Percentiles rank a stretch among this genome's conserved stretches.
These are phyloP conservation scores for Aspergillus kassunensis DNA, from an alignment of 495 filamentous ascomycete species.

Conservation along the genomic window DNA sequence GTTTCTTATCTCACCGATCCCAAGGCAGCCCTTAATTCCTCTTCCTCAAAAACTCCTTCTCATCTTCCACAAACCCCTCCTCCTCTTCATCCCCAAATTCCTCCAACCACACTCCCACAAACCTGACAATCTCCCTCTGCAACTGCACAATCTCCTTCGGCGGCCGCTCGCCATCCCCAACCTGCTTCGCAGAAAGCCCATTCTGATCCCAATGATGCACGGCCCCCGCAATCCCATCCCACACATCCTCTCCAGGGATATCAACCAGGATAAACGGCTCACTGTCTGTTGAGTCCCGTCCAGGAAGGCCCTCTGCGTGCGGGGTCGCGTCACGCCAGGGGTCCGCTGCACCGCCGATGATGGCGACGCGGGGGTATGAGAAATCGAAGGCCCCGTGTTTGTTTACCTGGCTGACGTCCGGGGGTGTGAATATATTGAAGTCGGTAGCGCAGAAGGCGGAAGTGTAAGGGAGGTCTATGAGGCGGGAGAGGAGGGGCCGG, in stretches of 20 bases:
- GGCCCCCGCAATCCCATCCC: constrained; percentile 32
- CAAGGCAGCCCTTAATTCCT: too few species aligned
- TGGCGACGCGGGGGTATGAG: constrained; percentile 59
- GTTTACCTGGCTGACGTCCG: constrained; percentile 58
- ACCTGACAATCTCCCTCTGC: constrained; percentile 51
- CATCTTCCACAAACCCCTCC: too few species aligned
- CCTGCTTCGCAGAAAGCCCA: constrained; percentile 59
- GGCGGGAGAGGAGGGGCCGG: constrained; percentile 50
- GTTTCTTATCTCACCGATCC: too few species aligned
- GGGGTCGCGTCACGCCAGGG: constrained; percentile 67
- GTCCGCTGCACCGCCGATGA: constrained; percentile 65
- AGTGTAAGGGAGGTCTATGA: constrained; percentile 54
- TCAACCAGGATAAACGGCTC: constrained; percentile 62
- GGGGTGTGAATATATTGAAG: constrained; percentile 58
- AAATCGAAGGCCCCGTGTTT: constrained; percentile 65
- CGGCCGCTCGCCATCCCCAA: constrained; percentile 41
- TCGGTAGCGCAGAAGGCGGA: constrained; percentile 51
- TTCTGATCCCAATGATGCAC: constrained; percentile 76
- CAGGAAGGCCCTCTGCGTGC: constrained; percentile 47
- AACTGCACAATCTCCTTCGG: constrained; percentile 50
- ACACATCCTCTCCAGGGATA: constrained; percentile 16
- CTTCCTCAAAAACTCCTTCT: too few species aligned
- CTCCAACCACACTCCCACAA: constrained; percentile 63
- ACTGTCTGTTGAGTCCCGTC: constrained; percentile 47
- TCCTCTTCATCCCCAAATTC: constrained; percentile 36